These are phyloP conservation scores for Cocos nucifera DNA, from an alignment of 176 grass and related monocot genomes.

Conservation along the genomic window DNA sequence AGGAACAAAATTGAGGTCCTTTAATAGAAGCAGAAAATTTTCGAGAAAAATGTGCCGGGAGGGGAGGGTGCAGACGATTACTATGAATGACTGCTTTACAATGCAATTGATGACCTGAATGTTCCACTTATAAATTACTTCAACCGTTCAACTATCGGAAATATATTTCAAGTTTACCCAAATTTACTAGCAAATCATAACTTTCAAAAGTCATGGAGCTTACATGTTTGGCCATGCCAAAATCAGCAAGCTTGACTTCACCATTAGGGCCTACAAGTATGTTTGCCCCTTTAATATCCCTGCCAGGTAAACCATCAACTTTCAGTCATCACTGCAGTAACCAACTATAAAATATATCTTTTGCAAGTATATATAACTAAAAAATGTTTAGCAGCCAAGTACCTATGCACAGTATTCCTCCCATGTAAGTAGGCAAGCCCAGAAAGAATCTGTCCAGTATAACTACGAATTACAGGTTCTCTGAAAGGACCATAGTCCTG, in stretches of 20 bases:
- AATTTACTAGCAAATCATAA: neutral
- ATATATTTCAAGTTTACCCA: no score
- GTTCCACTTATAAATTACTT: no score
- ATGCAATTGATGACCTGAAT: no score
- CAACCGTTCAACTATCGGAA: no score
- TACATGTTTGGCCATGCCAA: conserved; percentile 99
- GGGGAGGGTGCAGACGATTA: no score
- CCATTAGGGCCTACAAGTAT: conserved; percentile 94
- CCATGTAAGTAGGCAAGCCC: conserved; percentile 88
- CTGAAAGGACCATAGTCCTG: conserved; percentile 89
- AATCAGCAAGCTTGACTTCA: conserved; percentile 97
- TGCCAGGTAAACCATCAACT: conserved; percentile 28
- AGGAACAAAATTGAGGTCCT: no score
- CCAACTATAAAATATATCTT: neutral
- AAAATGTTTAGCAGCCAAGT: conserved; percentile 14
- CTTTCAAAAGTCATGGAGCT: conserved; percentile 18
- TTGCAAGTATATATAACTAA: conserved; percentile 10
- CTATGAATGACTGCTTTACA: no score
- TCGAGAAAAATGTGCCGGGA: no score
- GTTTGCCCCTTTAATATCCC: conserved; percentile 99
- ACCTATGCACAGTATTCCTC: conserved; percentile 89
- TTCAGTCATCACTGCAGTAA: neutral
- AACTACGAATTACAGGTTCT: conserved; percentile 72
- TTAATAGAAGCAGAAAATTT: no score
- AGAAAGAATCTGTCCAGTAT: conserved; percentile 81